A percentile compares a stretch with the other conserved stretches of the same genome.
Evolutionary conservation across 371 early-diverging fungal genomes (phyloP).

Genomic region (Dichotomocladium elegans): DNA sequence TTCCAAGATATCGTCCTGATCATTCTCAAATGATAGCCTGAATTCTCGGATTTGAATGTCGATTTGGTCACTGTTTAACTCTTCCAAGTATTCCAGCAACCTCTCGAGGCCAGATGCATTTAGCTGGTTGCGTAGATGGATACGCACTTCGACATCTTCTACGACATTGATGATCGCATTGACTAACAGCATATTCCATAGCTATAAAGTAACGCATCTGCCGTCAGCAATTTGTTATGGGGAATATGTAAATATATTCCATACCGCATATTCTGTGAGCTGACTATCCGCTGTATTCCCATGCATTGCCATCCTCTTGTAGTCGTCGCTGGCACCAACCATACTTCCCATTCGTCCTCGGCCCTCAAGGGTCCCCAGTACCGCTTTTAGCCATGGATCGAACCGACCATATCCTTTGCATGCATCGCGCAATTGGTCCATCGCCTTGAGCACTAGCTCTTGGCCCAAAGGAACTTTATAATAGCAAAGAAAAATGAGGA

Average conservation of each 20-base stretch:
- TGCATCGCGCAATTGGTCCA: conserved; percentile 55
- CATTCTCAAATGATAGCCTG: conserved; percentile 69
- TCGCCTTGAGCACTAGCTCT: conserved; percentile 67
- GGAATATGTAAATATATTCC: conserved; percentile 3
- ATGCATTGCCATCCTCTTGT: conserved; percentile 57
- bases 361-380: conserved; percentile 70
- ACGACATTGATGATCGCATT: conserved; percentile 81
- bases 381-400: conserved; percentile 78
- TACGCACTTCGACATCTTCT: conserved; percentile 73
- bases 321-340: conserved; percentile 77
- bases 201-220: too few relatives aligned
- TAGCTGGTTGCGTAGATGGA: conserved; percentile 77
- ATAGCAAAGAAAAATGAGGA: conserved; percentile 79
- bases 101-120: conserved; percentile 68
- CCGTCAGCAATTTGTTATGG: too few relatives aligned
- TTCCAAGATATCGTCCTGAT: conserved; percentile 76
- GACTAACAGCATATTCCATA: conserved; percentile 79
- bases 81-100: conserved; percentile 70
- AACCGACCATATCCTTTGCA: conserved; percentile 63
- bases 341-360: conserved; percentile 83
- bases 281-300: conserved; percentile 61
- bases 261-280: conserved; percentile 70
- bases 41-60: conserved; percentile 74
- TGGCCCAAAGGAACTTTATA: conserved; percentile 75
- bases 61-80: conserved; percentile 64